A percentile compares a stretch with the other conserved stretches of the same genome.
Evolutionary conservation across 1,284 basidiomycete species (phyloP).

Genomic region (Rhodotorula sp.): DNA sequence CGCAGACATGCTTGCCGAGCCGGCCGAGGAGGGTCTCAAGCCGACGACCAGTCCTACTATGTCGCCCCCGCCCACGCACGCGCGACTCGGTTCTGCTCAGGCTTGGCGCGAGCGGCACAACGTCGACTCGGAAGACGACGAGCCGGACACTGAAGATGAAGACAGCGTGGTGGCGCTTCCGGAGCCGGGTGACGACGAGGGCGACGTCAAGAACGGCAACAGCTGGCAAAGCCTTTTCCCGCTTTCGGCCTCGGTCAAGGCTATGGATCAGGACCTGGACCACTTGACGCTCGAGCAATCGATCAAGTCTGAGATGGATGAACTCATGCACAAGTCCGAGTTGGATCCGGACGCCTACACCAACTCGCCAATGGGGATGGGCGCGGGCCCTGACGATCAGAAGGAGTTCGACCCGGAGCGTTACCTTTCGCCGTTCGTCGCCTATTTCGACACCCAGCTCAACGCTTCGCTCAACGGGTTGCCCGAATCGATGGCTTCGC

Average conservation of each 20-base stretch:
- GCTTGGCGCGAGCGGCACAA: neutral
- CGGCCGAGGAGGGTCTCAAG: slow-evolving; percentile 47
- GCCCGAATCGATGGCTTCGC: slow-evolving; percentile 47
- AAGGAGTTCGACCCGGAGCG: slow-evolving; percentile 10
- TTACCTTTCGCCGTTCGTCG: slow-evolving; percentile 53
- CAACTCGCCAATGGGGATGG: neutral
- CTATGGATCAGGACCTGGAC: neutral
- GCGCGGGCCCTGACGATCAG: neutral
- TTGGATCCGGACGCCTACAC: neutral
- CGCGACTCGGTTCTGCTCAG: neutral
- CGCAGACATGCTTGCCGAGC: slow-evolving; percentile 27
- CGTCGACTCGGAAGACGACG: slow-evolving; percentile 8
- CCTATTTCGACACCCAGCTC: slow-evolving; percentile 77
- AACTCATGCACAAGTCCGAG: neutral
- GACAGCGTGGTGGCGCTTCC: neutral
- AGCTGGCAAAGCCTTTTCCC: neutral
- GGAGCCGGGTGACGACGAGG: neutral
- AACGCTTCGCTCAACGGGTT: slow-evolving; percentile 69
- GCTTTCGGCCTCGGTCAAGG: neutral
- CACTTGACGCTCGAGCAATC: neutral
- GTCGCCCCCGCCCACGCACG: neutral
- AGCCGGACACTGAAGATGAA: slow-evolving; percentile 12
- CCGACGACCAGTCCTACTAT: slow-evolving; percentile 25
- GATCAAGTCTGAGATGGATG: neutral
- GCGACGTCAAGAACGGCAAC: neutral